These are phyloP conservation scores for Debaryomycetaceae sp. DNA, from an alignment of 1,139 yeast species.

Conservation along the genomic window DNA sequence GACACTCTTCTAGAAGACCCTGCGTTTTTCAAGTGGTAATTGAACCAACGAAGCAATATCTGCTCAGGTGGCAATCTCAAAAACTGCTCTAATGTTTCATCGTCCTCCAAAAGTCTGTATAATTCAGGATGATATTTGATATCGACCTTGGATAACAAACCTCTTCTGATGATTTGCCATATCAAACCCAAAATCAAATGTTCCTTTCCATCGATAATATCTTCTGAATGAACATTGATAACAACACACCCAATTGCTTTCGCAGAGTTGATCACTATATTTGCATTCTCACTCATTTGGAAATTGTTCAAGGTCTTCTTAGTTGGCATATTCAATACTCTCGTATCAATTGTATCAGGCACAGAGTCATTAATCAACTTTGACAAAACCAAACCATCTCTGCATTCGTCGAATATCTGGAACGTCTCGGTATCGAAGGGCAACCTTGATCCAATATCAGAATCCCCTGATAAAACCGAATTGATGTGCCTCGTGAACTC, in stretches of 20 bases:
- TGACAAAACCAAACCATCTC: slow-evolving; percentile 90
- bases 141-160: slow-evolving; percentile 89
- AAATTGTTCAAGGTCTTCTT: slow-evolving; percentile 87
- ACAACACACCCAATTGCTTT: slow-evolving; percentile 98
- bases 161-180: slow-evolving; percentile 98
- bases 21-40: slow-evolving; percentile 93
- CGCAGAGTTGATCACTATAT: slow-evolving; percentile 95
- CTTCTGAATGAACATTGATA: slow-evolving; percentile 96
- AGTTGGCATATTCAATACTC: slow-evolving; percentile 88
- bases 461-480: slow-evolving; percentile 86
- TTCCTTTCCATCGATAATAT: slow-evolving; percentile 94
- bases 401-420: slow-evolving; percentile 94
- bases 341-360: slow-evolving; percentile 96
- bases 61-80: slow-evolving; percentile 97
- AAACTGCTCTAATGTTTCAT: slow-evolving; percentile 95
- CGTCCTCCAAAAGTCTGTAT: slow-evolving; percentile 91
- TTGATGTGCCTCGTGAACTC: slow-evolving; percentile 97
- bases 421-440: slow-evolving; percentile 94
- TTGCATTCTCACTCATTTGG: slow-evolving; percentile 95
- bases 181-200: slow-evolving; percentile 92
- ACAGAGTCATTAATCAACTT: slow-evolving; percentile 95
- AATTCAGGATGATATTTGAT: slow-evolving; percentile 95
- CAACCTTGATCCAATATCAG: slow-evolving; percentile 76
- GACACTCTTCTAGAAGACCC: slow-evolving; percentile 80
- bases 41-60: slow-evolving; percentile 94